A percentile compares a stretch with the other conserved stretches of the same genome.
Conservation (phyloP, 164 flowering plant species). For the Annona squamosa region DNA sequence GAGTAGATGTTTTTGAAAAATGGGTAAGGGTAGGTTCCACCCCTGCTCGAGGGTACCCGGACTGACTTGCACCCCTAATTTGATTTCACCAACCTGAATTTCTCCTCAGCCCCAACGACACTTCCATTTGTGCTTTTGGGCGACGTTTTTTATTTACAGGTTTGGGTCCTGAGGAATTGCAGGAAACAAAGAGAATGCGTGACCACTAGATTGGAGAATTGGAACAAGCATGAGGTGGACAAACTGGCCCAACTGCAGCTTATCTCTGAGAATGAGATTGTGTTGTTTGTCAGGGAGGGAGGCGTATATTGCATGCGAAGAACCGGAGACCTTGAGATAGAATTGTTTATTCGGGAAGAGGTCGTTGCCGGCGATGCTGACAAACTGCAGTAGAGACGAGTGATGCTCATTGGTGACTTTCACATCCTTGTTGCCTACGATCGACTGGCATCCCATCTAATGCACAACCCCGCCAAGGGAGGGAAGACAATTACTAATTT, state of each 20-base stretch:
- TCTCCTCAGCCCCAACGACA: too few species aligned
- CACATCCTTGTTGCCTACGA: too few species aligned
- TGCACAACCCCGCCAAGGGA: too few species aligned
- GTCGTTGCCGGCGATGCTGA: constrained; percentile 82
- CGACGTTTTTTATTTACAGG: constrained; percentile 29
- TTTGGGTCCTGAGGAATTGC: constrained; percentile 39
- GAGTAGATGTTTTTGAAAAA: too few species aligned
- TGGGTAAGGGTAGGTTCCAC: too few species aligned
- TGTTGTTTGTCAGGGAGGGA: constrained; percentile 82
- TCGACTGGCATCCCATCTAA: too few species aligned
- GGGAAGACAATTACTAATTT: too few species aligned
- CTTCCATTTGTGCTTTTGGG: neutral
- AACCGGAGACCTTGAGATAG: constrained; percentile 89
- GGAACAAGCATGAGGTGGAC: constrained; percentile 85
- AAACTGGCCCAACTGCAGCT: constrained; percentile 86
- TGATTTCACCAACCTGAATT: too few species aligned
- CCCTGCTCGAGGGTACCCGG: too few species aligned
- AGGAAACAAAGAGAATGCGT: constrained; percentile 71
- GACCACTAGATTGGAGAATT: constrained; percentile 73
- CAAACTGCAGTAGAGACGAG: constrained; percentile 67
- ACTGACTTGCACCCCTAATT: too few species aligned
- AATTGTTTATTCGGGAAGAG: constrained; percentile 70
- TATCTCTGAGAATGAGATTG: constrained; percentile 80
- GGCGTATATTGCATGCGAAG: constrained; percentile 89
- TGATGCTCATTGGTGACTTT: constrained; percentile 63